These are phyloP conservation scores for Abelmoschus esculentus DNA, from an alignment of 345 rosid genomes.

Conservation along the genomic window DNA sequence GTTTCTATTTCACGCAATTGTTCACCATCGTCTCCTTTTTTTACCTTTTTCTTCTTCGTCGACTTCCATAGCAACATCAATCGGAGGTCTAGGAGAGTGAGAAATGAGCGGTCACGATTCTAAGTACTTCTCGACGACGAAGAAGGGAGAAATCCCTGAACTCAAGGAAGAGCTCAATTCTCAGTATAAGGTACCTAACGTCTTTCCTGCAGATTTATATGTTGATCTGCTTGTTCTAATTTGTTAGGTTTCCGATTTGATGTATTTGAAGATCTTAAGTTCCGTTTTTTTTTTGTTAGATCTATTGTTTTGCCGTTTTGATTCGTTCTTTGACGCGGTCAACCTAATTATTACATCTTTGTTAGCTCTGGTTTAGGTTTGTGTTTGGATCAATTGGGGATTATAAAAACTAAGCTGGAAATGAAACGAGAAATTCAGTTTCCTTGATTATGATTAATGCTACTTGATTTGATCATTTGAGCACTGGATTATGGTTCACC, in stretches of 20 bases:
- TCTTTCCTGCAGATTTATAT: background rate
- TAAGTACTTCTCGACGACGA: slow-evolving; percentile 92
- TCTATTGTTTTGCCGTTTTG: slow-evolving; percentile 30
- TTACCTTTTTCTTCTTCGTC: background rate
- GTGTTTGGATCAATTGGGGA: slow-evolving; percentile 1
- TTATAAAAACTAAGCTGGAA: background rate
- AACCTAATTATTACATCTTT: slow-evolving; percentile 1
- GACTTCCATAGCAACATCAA: slow-evolving; percentile 6
- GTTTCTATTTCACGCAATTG: background rate
- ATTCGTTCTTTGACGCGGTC: slow-evolving; percentile 2
- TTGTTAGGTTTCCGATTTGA: slow-evolving; percentile 2
- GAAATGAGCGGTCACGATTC: slow-evolving; percentile 98
- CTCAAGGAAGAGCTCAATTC: slow-evolving; percentile 99
- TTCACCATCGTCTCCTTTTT: slow-evolving; percentile 2
- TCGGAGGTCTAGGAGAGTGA: slow-evolving; percentile 11
- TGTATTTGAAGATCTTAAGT: background rate
- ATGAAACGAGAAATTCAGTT: background rate
- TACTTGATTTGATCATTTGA: background rate
- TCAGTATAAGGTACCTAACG: slow-evolving; percentile 70
- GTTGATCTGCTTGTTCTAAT: slow-evolving; percentile 29
- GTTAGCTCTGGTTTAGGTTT: background rate
- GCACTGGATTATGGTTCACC: background rate
- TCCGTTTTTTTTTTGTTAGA: slow-evolving; percentile 34
- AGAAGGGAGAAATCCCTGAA: slow-evolving; percentile 99
- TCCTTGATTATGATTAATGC: background rate